Percentiles rank a stretch among this genome's conserved stretches.
These are phyloP conservation scores for Solanum arcanum DNA, from an alignment of 257 asterid genomes.

Conservation along the genomic window DNA sequence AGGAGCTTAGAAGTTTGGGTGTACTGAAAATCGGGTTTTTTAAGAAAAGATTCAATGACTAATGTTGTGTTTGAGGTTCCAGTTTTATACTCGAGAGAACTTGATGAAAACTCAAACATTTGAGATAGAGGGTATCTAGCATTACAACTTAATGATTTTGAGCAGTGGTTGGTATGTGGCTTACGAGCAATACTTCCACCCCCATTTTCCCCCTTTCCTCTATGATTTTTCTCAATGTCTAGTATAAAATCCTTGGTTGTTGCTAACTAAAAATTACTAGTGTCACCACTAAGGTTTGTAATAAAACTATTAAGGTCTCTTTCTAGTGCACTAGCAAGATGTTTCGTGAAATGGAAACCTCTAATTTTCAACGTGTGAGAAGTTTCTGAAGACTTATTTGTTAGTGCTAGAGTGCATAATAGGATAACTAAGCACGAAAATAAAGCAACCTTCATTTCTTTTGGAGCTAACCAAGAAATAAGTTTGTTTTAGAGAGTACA, in stretches of 20 bases:
- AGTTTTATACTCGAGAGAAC: no score
- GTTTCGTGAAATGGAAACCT: conserved; percentile 1
- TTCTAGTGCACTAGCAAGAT: neutral
- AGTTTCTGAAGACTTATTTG: conserved; percentile 11
- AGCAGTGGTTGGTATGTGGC: neutral
- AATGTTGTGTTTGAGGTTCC: no score
- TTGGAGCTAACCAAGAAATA: neutral
- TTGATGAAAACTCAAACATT: no score
- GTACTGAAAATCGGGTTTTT: no score
- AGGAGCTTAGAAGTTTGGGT: no score
- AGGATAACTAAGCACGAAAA: conserved; percentile 16
- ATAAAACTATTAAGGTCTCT: conserved; percentile 11
- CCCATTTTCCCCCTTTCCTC: conserved; percentile 7
- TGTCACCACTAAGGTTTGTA: neutral
- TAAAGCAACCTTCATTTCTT: conserved; percentile 4
- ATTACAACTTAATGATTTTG: neutral
- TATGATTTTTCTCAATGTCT: neutral
- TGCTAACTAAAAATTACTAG: neutral
- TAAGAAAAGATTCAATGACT: no score
- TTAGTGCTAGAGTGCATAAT: conserved; percentile 1
- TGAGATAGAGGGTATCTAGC: neutral
- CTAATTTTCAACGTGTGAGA: neutral
- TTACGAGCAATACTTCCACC: conserved; percentile 29
- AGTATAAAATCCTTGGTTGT: neutral
- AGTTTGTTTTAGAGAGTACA: neutral